Conservation (phyloP, 2,329 filamentous ascomycete genomes). For the Camillea tinctor region DNA sequence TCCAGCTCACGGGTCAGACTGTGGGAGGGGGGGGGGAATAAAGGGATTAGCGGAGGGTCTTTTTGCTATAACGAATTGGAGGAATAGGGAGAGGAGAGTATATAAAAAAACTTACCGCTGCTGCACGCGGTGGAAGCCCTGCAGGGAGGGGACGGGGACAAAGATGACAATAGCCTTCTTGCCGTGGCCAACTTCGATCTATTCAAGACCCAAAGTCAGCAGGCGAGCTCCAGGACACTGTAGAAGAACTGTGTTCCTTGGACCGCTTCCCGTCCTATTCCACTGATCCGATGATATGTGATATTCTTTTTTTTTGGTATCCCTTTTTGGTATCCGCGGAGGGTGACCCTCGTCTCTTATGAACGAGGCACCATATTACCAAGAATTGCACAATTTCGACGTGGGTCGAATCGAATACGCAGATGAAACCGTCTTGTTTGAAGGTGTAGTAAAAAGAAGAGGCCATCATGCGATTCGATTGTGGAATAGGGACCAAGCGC, state of each 20-base stretch:
- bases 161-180: constrained; percentile 99
- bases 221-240: constrained; percentile 69
- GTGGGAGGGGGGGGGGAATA: background rate
- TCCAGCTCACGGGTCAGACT: constrained; percentile 99
- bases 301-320: constrained; percentile 18
- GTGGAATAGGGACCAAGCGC: constrained; percentile 30
- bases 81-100: background rate
- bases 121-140: constrained; percentile 99
- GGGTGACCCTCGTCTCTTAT: constrained; percentile 16
- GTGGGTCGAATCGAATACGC: constrained; percentile 10
- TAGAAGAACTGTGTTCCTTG: constrained; percentile 51
- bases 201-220: constrained; percentile 67
- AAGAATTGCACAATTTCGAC: constrained; percentile 17
- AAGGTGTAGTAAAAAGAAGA: background rate
- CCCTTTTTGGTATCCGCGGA: constrained; percentile 22
- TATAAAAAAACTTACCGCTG: constrained; percentile 87
- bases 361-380: constrained; percentile 15
- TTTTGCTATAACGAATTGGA: background rate
- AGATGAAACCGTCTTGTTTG: background rate
- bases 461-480: constrained; percentile 6
- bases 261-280: constrained; percentile 76
- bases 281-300: constrained; percentile 37
- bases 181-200: constrained; percentile 99
- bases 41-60: constrained; percentile 25
- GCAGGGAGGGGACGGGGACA: constrained; percentile 98